phyloP scores from a whole-genome alignment of 306 rosid species.

The Quercus cerris region DNA sequence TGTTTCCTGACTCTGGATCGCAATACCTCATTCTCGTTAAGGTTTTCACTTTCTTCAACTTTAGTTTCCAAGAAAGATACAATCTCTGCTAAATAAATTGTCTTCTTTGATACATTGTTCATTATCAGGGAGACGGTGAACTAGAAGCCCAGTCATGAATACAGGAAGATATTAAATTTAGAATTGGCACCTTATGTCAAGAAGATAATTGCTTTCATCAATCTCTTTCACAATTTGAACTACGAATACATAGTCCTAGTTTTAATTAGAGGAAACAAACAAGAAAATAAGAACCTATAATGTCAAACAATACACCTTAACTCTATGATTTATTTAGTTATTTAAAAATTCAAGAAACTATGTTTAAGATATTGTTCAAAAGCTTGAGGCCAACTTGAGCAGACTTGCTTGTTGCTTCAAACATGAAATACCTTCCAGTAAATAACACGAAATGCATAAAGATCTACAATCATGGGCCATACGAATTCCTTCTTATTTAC shows the following conservation, averaged over 20 bases:
- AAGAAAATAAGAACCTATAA: background rate
- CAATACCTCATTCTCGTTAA: slow-evolving; percentile 16
- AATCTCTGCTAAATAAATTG: slow-evolving; percentile 21
- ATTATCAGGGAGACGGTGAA: slow-evolving; percentile 63
- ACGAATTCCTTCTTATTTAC: background rate
- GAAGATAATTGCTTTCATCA: too few relatives aligned
- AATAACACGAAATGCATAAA: background rate
- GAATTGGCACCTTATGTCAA: too few relatives aligned
- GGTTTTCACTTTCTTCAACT: slow-evolving; percentile 23
- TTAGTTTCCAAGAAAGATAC: slow-evolving; percentile 22
- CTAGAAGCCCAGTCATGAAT: slow-evolving; percentile 84
- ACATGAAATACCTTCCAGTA: background rate
- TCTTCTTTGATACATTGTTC: slow-evolving; percentile 38
- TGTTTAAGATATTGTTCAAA: background rate
- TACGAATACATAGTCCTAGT: background rate
- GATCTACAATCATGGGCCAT: background rate
- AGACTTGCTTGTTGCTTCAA: background rate
- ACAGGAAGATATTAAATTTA: slow-evolving; percentile 49
- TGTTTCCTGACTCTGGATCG: slow-evolving; percentile 4
- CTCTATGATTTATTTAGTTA: background rate
- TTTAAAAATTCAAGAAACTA: background rate
- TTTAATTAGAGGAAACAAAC: background rate
- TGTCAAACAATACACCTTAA: too few relatives aligned
- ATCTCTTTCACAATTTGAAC: too few relatives aligned
- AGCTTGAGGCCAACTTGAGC: background rate